Percentiles rank a stretch among this genome's conserved stretches.
Evolutionary conservation across 805 yeast species (phyloP).

Genomic region (Candida quercuum): DNA sequence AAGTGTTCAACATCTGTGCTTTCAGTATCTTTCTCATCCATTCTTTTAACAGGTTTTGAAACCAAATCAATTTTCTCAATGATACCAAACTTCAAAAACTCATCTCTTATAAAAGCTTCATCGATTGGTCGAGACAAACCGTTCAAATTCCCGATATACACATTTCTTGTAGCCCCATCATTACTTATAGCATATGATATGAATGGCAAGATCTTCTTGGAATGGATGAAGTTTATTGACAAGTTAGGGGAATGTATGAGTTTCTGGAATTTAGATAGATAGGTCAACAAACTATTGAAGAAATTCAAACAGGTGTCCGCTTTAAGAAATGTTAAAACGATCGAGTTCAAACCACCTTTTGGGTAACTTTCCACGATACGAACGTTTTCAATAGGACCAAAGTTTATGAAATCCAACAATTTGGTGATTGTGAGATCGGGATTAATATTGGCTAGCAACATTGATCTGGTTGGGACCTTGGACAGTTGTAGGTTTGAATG

Average conservation of each 20-base stretch:
- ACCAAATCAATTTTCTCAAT: slow-evolving; percentile 60
- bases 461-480: slow-evolving; percentile 21
- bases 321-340: slow-evolving; percentile 23
- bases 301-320: slow-evolving; percentile 30
- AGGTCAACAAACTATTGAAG: slow-evolving; percentile 31
- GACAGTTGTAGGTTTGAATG: slow-evolving; percentile 10
- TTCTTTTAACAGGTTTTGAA: slow-evolving; percentile 35
- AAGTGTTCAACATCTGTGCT: slow-evolving; percentile 48
- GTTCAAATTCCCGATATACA: slow-evolving; percentile 73
- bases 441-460: slow-evolving; percentile 20
- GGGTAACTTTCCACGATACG: slow-evolving; percentile 30
- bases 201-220: slow-evolving; percentile 23
- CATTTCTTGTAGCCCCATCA: slow-evolving; percentile 92
- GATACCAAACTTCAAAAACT: slow-evolving; percentile 52
- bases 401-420: slow-evolving; percentile 41
- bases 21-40: slow-evolving; percentile 21
- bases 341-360: slow-evolving; percentile 19
- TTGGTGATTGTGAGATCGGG: slow-evolving; percentile 18
- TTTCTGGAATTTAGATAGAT: slow-evolving; percentile 30
- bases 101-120: slow-evolving; percentile 38
- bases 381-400: slow-evolving; percentile 61
- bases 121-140: slow-evolving; percentile 35
- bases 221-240: slow-evolving; percentile 28
- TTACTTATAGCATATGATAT: slow-evolving; percentile 48
- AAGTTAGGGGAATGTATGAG: slow-evolving; percentile 34